Evolutionary conservation across 345 rosid species (phyloP), one percentile per base, ranked within the genome.

Genomic region (Cochlearia excelsa): DNA sequence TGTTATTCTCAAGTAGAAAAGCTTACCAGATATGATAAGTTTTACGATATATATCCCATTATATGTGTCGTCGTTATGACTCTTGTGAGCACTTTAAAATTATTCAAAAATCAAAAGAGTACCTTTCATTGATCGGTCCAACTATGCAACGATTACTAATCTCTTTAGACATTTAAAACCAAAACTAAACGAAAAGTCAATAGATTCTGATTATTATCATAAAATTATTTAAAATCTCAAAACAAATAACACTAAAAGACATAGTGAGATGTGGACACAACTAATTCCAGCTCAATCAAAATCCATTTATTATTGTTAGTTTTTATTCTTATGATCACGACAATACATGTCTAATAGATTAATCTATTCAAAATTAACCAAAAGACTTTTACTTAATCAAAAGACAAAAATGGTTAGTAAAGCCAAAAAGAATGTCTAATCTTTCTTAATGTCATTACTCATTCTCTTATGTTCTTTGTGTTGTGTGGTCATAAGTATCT

Each of bases 351-450:
- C 57, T 30, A 51, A 30, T 26, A 9, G 26, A 60, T 46, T 54
- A 41, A 27, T 27, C 2, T 47, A 61, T 40, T 54, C 48, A 54
- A 56, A 9, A 16, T 16, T 39, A 31, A 54, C 9, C 61, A 16
- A 40, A 26, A 47, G 47, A 69, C 68, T 41, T 63, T 68, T 33
- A 42, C 58, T 61, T 31, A 33, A 27, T 69, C 68, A 55, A 62
- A 29, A 55, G 46, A 49, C 46, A 55, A 34, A 61, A 34, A 69
- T 61, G 7, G 31, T 41, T 2, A 55, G 6, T 3, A 33, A 48
- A 61, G 48, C 51, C 56, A 61, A 62, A 16, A 62, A 62, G 53
- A 62, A 69, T 62, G 74, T 69, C 53, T 9, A 41, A 69, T 61
- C 73, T 41, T 47, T 41, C 65, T 68, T 7, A 50, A 67, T n/a